Evolutionary conservation across 768 basidiomycete genomes (phyloP).

Genomic region (Naganishia onofrii): DNA sequence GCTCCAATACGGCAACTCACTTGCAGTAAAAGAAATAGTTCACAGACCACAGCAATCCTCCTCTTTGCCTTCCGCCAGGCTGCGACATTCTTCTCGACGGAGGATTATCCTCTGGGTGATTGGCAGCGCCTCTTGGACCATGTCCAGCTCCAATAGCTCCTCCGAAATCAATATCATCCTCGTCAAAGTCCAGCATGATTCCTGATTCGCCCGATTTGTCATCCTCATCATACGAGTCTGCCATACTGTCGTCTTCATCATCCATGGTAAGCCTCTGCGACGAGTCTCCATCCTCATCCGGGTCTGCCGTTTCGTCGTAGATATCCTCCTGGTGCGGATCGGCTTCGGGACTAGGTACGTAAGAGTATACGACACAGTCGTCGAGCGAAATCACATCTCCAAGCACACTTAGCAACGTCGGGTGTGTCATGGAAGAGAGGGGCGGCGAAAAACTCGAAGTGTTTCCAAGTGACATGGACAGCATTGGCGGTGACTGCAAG

Average conservation of each 20-base stretch:
- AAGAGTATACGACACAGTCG: slow-evolving; percentile 94
- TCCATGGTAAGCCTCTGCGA: slow-evolving; percentile 20
- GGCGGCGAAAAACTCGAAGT: slow-evolving; percentile 28
- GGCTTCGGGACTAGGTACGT: slow-evolving; percentile 84
- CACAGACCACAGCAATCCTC: slow-evolving; percentile 84
- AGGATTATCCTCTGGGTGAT: background rate
- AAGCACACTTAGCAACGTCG: slow-evolving; percentile 78
- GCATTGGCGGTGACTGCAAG: slow-evolving; percentile 21
- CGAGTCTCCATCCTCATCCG: slow-evolving; percentile 41
- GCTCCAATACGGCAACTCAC: slow-evolving; percentile 57
- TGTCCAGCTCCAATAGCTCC: slow-evolving; percentile 36
- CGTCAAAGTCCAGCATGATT: slow-evolving; percentile 32
- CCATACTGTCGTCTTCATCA: slow-evolving; percentile 60
- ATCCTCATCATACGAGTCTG: slow-evolving; percentile 55
- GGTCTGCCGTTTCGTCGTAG: slow-evolving; percentile 50
- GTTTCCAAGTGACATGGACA: slow-evolving; percentile 26
- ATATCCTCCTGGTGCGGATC: slow-evolving; percentile 75
- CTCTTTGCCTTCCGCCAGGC: slow-evolving; percentile 7
- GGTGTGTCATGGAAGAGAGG: slow-evolving; percentile 62
- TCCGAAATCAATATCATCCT: slow-evolving; percentile 32
- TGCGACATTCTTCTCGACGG: slow-evolving; percentile 18
- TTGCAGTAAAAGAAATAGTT: slow-evolving; percentile 97
- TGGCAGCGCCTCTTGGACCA: background rate
- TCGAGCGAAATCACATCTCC: slow-evolving; percentile 83
- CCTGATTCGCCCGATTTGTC: slow-evolving; percentile 28